Percentiles rank a stretch among this genome's conserved stretches.
Evolutionary conservation across 148 eudicot genomes (phyloP).

Genomic region (Euryodendron excelsum): DNA sequence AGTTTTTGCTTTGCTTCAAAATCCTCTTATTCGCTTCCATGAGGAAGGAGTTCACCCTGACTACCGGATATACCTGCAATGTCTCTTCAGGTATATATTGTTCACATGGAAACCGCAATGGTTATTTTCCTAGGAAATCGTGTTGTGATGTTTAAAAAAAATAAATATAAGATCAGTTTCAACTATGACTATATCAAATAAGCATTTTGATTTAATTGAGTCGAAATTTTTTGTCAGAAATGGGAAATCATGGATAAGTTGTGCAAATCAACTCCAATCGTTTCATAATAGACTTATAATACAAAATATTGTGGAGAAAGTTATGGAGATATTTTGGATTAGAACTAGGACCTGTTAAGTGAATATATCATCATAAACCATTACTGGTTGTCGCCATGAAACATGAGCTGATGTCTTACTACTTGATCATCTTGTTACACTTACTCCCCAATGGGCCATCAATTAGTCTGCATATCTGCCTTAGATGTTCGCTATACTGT

Average conservation of each 20-base stretch:
- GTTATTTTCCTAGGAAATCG: too few species aligned
- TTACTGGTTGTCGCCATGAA: not conserved
- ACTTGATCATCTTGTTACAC: not conserved
- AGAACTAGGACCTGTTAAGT: constrained; percentile 4
- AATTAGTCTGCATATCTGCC: too few species aligned
- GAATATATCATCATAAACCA: not conserved
- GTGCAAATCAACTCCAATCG: not conserved
- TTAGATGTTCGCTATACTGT: too few species aligned
- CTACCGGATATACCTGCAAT: constrained; percentile 88
- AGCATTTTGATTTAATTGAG: not conserved
- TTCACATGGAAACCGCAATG: too few species aligned
- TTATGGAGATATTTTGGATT: not conserved
- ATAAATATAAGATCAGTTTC: not conserved
- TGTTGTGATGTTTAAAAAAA: not conserved
- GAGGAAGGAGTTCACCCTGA: constrained; percentile 99
- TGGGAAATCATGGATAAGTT: not conserved
- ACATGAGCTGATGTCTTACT: not conserved
- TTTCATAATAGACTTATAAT: not conserved
- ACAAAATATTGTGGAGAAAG: not conserved
- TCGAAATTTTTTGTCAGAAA: not conserved
- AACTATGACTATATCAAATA: not conserved
- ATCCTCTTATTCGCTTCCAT: constrained; percentile 90
- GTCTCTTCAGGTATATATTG: constrained; percentile 78
- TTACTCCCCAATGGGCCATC: too few species aligned
- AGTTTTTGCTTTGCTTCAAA: constrained; percentile 89